A percentile compares a stretch with the other conserved stretches of the same genome.
Evolutionary conservation across 352 stramenopile species (phyloP).

Genomic region (Phytophthora meadii): DNA sequence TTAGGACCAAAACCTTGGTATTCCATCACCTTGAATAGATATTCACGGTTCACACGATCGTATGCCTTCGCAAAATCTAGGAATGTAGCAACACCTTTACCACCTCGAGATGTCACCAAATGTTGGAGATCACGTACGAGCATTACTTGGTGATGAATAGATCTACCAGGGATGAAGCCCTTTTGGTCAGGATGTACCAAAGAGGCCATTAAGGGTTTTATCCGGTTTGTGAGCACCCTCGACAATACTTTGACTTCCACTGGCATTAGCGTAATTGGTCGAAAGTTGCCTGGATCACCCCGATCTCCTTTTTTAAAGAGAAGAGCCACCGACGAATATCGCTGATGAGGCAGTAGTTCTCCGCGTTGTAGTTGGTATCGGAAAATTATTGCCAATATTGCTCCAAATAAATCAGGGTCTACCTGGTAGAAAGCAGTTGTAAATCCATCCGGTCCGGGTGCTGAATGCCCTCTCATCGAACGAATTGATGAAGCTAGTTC

Average conservation of each 20-base stretch:
- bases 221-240: not conserved
- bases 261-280: slow-evolving; percentile 8
- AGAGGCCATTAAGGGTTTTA: not conserved
- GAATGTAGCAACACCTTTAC: no score
- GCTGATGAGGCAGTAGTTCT: slow-evolving; percentile 1
- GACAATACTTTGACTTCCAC: slow-evolving; percentile 16
- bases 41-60: no score
- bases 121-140: not conserved
- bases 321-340: slow-evolving; percentile 3
- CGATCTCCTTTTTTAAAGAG: slow-evolving; percentile 15
- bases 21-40: no score
- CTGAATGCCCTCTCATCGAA: not conserved
- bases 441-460: slow-evolving; percentile 3
- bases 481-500: not conserved
- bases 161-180: not conserved
- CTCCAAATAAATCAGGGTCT: not conserved
- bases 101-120: not conserved
- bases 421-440: slow-evolving; percentile 7
- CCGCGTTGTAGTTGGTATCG: slow-evolving; percentile 1
- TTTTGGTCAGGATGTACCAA: slow-evolving; percentile 13
- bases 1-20: no score
- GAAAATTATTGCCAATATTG: slow-evolving; percentile 1
- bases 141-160: not conserved
- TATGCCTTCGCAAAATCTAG: no score
- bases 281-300: slow-evolving; percentile 1